These are phyloP conservation scores for Gaertneriomyces semiglobifer DNA, from an alignment of 192 early-diverging fungal species.

Conservation along the genomic window DNA sequence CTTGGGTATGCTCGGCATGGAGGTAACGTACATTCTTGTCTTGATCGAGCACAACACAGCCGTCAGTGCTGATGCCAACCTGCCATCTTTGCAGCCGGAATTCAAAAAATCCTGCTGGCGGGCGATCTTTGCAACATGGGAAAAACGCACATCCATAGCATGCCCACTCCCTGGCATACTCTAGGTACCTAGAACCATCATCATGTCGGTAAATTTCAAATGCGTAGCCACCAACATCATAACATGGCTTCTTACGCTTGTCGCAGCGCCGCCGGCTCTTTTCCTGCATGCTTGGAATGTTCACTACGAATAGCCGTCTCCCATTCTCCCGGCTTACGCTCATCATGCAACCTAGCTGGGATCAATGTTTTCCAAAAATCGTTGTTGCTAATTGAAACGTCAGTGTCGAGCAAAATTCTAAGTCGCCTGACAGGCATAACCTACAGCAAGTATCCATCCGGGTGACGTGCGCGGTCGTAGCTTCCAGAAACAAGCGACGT, in stretches of 20 bases:
- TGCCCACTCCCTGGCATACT: constrained; percentile 44
- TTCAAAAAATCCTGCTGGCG: constrained; percentile 58
- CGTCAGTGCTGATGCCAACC: constrained; percentile 46
- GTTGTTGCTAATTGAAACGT: constrained; percentile 15
- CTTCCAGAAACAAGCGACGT: constrained; percentile 42
- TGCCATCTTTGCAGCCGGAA: constrained; percentile 48
- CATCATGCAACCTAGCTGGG: constrained; percentile 16
- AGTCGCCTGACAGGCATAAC: constrained; percentile 8
- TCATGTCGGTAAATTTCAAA: too few relatives aligned
- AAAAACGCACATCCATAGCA: constrained; percentile 58
- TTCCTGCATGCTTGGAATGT: constrained; percentile 26
- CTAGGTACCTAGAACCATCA: constrained; percentile 38
- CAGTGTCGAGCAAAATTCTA: not conserved
- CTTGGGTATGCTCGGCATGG: not conserved
- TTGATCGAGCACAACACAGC: constrained; percentile 46
- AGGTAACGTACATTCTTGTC: constrained; percentile 42
- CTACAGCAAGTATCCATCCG: constrained; percentile 46
- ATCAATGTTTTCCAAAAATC: constrained; percentile 23
- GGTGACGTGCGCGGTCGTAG: constrained; percentile 39
- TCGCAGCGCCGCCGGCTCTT: constrained; percentile 9
- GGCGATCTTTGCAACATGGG: constrained; percentile 43
- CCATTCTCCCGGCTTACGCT: constrained; percentile 26
- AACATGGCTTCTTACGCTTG: constrained; percentile 13
- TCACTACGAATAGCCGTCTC: constrained; percentile 18
- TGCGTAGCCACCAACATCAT: too few relatives aligned